Conservation (phyloP, 257 asterid species). For the Gardenia jasminoides region DNA sequence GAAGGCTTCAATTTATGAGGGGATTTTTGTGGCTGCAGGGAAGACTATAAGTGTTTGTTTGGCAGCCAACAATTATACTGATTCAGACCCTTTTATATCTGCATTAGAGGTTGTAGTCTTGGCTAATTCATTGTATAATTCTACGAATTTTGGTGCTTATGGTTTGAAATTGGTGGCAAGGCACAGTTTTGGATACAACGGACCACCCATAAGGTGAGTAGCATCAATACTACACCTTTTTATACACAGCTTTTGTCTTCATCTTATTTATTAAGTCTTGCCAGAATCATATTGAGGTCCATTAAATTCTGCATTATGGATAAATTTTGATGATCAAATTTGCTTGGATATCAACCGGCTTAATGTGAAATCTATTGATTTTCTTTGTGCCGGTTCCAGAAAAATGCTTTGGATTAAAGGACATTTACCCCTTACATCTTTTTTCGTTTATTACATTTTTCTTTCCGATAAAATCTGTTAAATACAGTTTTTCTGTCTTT, state of each 20-base stretch:
- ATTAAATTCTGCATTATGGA: background rate
- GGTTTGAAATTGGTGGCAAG: constrained; percentile 72
- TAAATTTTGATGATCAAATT: background rate
- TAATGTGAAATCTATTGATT: too few species aligned
- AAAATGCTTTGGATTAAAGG: background rate
- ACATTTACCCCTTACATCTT: too few species aligned
- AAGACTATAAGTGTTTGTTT: constrained; percentile 80
- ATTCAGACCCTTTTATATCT: constrained; percentile 96
- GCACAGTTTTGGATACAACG: constrained; percentile 78
- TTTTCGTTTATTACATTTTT: too few species aligned
- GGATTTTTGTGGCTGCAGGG: constrained; percentile 65
- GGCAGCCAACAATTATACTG: constrained; percentile 73
- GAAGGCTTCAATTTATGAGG: constrained; percentile 58
- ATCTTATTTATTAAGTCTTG: background rate
- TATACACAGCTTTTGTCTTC: background rate
- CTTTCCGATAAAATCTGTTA: background rate
- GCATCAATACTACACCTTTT: background rate
- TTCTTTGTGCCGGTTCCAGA: too few species aligned
- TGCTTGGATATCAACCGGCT: too few species aligned
- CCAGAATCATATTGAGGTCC: background rate
- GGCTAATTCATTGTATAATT: constrained; percentile 75
- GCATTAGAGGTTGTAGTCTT: constrained; percentile 73
- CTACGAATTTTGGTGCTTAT: constrained; percentile 59
- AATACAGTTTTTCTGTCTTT: background rate
- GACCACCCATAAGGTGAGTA: constrained; percentile 62